phyloP scores from a whole-genome alignment of 441 rosid species.

The Euphorbia celastroides region DNA sequence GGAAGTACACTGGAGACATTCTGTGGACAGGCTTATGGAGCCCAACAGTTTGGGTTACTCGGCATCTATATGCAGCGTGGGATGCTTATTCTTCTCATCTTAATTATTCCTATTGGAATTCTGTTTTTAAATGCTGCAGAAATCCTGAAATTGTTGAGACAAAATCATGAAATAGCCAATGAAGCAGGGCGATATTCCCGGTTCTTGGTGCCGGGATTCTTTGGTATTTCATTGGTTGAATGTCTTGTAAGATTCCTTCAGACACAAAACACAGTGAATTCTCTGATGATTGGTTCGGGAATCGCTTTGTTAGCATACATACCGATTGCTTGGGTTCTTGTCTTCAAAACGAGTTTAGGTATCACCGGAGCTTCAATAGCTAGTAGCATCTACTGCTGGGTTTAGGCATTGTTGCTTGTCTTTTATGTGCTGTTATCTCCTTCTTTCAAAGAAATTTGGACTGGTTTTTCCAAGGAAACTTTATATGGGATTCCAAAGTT shows the following conservation, averaged over 20 bases:
- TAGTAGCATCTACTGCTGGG: slow-evolving; percentile 21
- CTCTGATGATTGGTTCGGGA: slow-evolving; percentile 26
- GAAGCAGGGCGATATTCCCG: slow-evolving; percentile 33
- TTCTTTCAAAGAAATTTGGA: slow-evolving; percentile 29
- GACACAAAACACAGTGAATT: slow-evolving; percentile 27
- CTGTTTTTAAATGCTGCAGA: neutral
- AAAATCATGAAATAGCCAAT: slow-evolving; percentile 30
- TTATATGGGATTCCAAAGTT: slow-evolving; percentile 9
- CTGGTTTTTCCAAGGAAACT: slow-evolving; percentile 19
- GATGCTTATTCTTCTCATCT: slow-evolving; percentile 30
- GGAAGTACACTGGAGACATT: slow-evolving; percentile 42
- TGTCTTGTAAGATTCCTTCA: slow-evolving; percentile 38
- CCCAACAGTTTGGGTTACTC: slow-evolving; percentile 31
- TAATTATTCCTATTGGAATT: slow-evolving; percentile 23
- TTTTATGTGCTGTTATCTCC: slow-evolving; percentile 29
- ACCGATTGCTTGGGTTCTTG: slow-evolving; percentile 25
- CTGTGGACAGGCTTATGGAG: slow-evolving; percentile 46
- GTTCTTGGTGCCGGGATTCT: slow-evolving; percentile 37
- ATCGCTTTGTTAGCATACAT: slow-evolving; percentile 7
- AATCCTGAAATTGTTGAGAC: slow-evolving; percentile 9
- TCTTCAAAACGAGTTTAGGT: slow-evolving; percentile 24
- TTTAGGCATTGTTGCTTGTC: slow-evolving; percentile 17
- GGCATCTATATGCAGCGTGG: slow-evolving; percentile 42
- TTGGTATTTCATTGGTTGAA: slow-evolving; percentile 30
- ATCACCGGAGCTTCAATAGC: slow-evolving; percentile 30